Evolutionary conservation across 176 grass and related monocot species (phyloP), one percentile per base, ranked within the genome.

Genomic region (sorghum (Sorghum bicolor)): DNA sequence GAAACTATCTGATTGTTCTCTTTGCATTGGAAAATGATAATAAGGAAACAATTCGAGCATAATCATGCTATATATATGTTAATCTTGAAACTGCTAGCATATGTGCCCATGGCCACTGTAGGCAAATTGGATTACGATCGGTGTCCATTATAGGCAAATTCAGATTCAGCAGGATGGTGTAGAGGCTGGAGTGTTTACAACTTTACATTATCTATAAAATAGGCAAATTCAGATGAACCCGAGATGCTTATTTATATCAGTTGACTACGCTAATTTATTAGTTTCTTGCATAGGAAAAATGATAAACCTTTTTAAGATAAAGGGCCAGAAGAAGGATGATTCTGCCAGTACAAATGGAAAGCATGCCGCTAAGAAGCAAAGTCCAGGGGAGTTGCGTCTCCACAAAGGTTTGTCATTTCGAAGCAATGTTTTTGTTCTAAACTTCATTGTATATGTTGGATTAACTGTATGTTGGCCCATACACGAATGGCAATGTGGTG

Each of bases 251-350:
- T 50, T 74, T 30, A 19, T 20, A 32, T 19, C 25, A 11, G 26
- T 48, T 43, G 24, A 52, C 28, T 66, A 29, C 24, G 39, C 1
- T 67, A 16, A 67, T 41, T 52, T 29, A 50, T 72, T 71, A 20
- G 6, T 71, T 78, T 28, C 22, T 38, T 76, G 43, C 9, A 5
- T 65, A 91, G 87, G 83, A 81, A 69, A 48, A 64, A 89, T 91
- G 92, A 91, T 94, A 69, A 94, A 91, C 43, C 89, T 91, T 78
- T 89, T 91, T 44, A 89, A 94, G 67, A 80, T 91, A 22, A 92
- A 94, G 78, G 92, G 75, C 8, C 87, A 92, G 45, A 80, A 81
- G 40, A 87, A 72, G 84, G 77, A 81, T 34, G 86, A 83, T 43
- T 86, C 86, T 25, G 86, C 79, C 26, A 86, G 62, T 83, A 67